Base-by-base conservation (phyloP, 768 basidiomycete genomes). In the Myochromella boudieri region DNA sequence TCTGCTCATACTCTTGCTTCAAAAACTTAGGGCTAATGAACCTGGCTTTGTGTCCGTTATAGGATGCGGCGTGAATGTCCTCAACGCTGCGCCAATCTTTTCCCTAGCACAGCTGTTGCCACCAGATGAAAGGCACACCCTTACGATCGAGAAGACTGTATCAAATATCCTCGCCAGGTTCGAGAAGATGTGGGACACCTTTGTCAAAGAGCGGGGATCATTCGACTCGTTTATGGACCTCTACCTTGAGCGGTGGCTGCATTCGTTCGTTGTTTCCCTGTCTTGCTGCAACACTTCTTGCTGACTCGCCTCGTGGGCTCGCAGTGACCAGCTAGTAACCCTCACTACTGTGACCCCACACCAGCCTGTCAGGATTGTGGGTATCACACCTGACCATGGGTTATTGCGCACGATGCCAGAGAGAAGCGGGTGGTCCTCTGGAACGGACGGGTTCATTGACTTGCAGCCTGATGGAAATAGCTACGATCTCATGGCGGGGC, bases 391-490 rank as follows among this genome's bases (percentile, higher is more conserved):
- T 2, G 91, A 97, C 51, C 76, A 95, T 59, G 95, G 97, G 0
- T 70, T 97, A 25, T 68, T 99, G 47, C 80, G 91, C 41, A 97
- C 95, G 6, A 63, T 89, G 27, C 82, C 83, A 2, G 82, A 86
- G 56, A 67, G 71, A 22, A 63, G 60, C 50, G 61, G 67, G 17
- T 65, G 60, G 63, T 39, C 49, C 21, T 33, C 53, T 48, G 54
- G 60, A 31, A 57, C 68, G 45, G 46, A 64, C 49, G 72, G 69
- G 20, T 95, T 78, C 60, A 85, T 97, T 42, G 94, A 99, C 65
- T 67, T 99, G 15, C 97, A 97, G 62, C 97, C 97, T 1, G 94
- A 97, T 59, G 92, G 94, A 40, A 99, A 99, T 63, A 91, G 91
- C 58, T 98, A 98, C 55, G 95, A 98, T 66, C 73, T 97, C 54